Conservation (phyloP, 75 land plant genomes). For the Selaginella tamariscina region DNA sequence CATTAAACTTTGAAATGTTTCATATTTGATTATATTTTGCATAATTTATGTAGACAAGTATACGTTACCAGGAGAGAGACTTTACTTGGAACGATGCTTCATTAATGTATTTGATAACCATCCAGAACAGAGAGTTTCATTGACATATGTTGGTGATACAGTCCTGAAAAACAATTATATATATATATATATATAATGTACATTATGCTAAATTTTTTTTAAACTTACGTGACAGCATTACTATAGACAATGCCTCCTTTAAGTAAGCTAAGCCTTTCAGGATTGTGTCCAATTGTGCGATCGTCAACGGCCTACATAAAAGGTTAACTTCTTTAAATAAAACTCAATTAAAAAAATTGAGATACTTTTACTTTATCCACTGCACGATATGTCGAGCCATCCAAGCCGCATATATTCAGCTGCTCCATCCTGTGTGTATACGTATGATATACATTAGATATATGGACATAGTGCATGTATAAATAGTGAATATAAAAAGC, state of each 20-base stretch:
- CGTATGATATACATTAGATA: too few relatives aligned
- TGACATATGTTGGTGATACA: constrained; percentile 57
- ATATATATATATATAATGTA: not conserved
- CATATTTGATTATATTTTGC: not conserved
- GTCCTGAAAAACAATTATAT: constrained; percentile 34
- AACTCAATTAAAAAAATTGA: not conserved
- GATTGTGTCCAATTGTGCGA: constrained; percentile 65
- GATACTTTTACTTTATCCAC: constrained; percentile 36
- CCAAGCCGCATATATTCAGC: constrained; percentile 44
- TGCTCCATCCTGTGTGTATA: constrained; percentile 36
- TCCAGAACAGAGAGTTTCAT: constrained; percentile 55
- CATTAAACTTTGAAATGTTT: not conserved
- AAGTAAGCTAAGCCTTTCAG: constrained; percentile 53
- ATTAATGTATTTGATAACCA: constrained; percentile 49
- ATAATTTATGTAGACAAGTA: not conserved
- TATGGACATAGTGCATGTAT: too few relatives aligned
- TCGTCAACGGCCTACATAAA: constrained; percentile 54
- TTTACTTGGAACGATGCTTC: constrained; percentile 47
- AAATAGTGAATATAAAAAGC: not conserved
- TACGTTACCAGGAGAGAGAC: too few relatives aligned
- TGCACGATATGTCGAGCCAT: constrained; percentile 41
- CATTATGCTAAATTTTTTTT: not conserved
- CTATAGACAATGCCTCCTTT: constrained; percentile 66
- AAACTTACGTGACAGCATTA: constrained; percentile 62
- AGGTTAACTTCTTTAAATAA: not conserved